Evolutionary conservation across 768 basidiomycete genomes (phyloP), one percentile per base, ranked within the genome.

Genomic region (Strobilomyces confusus): DNA sequence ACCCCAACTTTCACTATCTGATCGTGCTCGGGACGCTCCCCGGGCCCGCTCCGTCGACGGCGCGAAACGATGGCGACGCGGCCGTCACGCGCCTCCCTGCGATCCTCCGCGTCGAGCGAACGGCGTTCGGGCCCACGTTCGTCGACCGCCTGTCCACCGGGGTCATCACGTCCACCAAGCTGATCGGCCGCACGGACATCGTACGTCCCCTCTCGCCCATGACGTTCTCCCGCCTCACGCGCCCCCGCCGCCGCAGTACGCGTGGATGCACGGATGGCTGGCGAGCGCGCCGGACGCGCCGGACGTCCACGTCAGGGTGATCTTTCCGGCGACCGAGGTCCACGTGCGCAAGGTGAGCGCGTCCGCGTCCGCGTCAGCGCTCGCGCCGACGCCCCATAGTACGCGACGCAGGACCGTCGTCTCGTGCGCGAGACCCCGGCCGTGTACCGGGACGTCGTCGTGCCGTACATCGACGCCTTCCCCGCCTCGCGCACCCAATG

Each of bases 251-350:
- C 2, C 26, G 9, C 36, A 37, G 36, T 37, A 37, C 15, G 6
- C 36, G 14, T 94, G 89, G 86, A 68, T 84, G 32, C 81, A 87
- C 53, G 92, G 78, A 3, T 92, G 88, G 84, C 63, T 89, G n/a
- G 58, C 62, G 55, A 63, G n/a, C 29, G 9, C 7, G 63, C 57
- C 55, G 37, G 71, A 64, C 40, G 25, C 64, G 4, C 79, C 84
- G 2, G 94, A 97, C 60, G 73, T 93, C 53, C 91, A 91, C 72
- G 80, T 98, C 58, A 89, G 84, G 56, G 74, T 93, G 17, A 86
- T 97, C 48, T 88, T 79, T 57, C 95, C 95, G 15, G 92, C 92
- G 2, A 98, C 92, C 0, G 89, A 93, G 9, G 81, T 85, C 4
- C 94, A 98, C 64, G 85, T 98, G 52, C 79, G 78, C 56, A 97